These are phyloP conservation scores for Cryphonectria japonica DNA, from an alignment of 2,329 filamentous ascomycete species.

Conservation along the genomic window DNA sequence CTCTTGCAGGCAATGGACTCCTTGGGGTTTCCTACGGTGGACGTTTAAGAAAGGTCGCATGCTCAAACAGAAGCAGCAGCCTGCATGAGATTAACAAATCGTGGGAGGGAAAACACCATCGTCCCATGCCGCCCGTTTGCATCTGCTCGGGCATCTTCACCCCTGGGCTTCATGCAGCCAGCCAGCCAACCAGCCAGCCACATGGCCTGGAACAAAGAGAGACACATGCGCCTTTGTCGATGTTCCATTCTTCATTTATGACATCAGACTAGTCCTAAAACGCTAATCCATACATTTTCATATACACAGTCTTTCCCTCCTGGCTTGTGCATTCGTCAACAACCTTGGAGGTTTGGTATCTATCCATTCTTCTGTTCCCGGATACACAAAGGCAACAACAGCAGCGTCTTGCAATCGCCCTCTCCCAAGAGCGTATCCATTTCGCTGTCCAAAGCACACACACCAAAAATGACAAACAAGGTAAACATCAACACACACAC, in stretches of 20 bases:
- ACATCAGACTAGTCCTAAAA: conserved; percentile 7
- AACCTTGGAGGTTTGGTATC: conserved; percentile 17
- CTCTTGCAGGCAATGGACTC: not conserved
- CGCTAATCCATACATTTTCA: conserved; percentile 9
- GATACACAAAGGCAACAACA: not conserved
- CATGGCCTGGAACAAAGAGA: not conserved
- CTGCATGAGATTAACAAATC: not conserved
- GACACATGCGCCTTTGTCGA: not conserved
- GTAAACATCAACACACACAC: not conserved
- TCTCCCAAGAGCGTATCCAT: not conserved
- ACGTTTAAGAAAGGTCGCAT: not conserved
- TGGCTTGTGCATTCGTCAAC: conserved; percentile 4
- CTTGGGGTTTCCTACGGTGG: not conserved
- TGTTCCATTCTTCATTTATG: not conserved
- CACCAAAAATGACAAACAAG: not conserved
- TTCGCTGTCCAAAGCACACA: not conserved
- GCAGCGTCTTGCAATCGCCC: not conserved
- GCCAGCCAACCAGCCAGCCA: conserved; percentile 3
- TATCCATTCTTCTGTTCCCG: conserved; percentile 8
- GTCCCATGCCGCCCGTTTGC: not conserved
- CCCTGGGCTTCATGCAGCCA: not conserved
- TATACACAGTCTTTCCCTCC: not conserved
- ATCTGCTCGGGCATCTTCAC: not conserved
- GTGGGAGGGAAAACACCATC: not conserved
- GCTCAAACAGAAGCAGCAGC: not conserved